Base-by-base conservation (phyloP, 352 stramenopile genomes). In the Globisporangium lucens region DNA sequence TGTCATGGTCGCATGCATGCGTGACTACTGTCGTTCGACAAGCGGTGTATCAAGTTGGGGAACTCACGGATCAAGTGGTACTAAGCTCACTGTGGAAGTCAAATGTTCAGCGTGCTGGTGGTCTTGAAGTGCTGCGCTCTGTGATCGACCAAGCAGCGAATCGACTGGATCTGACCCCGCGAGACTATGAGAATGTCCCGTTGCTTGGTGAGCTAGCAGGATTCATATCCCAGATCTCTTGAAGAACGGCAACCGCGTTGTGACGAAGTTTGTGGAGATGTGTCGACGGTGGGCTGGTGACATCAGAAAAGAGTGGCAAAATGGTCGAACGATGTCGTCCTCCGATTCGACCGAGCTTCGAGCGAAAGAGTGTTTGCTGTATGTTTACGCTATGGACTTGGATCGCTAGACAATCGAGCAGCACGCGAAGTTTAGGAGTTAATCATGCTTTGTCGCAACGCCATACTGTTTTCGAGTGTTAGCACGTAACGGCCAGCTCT, bases 11-110 rank as follows among this genome's bases (percentile, higher is more conserved):
- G 0, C 67, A 84, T 24, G 10, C 60, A 2, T 72, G 69, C 24
- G 79, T 90, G 5, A 29, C 38, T 29, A 71, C 51, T 10, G 61
- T 88, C 9, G 70, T 88, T 5, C 72, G 72, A 1, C 80, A 89
- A 68, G 75, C 75, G 12, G 52, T 89, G 15, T 88, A 78, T 20
- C 77, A 89, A 49, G 64, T 85, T 1, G 80, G 82, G 3, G 47
- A 67, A 38, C 53, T 91, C 5, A 79, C 75, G 3, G 68, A 83
- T 22, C 71, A 78, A 10, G 46, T 41, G 0, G 24, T 43, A 0
- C 75, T 79, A 3, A 33, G 65, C 1, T 36, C 75, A 0, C 13
- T 74, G 0, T 88, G 82, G 80, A 85, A 87, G 24, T 60, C 47
- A 0, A 78, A 89, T 4, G 73, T 91, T 57, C 41, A 63, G 17